These are phyloP conservation scores for Crithidia sp. DNA, from an alignment of 208 protist species.

Conservation along the genomic window DNA sequence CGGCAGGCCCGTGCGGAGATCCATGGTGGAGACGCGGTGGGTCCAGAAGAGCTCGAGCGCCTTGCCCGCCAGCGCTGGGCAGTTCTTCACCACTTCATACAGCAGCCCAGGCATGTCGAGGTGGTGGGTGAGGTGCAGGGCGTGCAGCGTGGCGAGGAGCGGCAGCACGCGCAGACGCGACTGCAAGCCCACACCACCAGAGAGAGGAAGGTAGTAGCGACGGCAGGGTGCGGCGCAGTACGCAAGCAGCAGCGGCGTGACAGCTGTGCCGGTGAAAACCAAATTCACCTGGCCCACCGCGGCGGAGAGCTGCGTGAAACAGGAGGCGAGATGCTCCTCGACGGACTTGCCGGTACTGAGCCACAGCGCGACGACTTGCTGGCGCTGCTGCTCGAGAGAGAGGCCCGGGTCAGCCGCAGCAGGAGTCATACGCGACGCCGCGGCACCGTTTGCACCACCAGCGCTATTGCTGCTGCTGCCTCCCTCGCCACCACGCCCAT, in stretches of 20 bases:
- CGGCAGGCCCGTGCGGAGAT: constrained; percentile 48
- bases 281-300: constrained; percentile 78
- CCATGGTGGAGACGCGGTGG: constrained; percentile 52
- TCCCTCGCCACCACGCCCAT: not conserved
- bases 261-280: constrained; percentile 66
- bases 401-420: constrained; percentile 12
- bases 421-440: not conserved
- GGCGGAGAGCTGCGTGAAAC: constrained; percentile 66
- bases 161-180: constrained; percentile 83
- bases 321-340: constrained; percentile 42
- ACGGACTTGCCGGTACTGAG: constrained; percentile 49
- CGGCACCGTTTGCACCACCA: not conserved
- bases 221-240: constrained; percentile 53
- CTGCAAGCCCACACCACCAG: constrained; percentile 69
- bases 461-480: not conserved
- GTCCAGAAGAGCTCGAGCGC: constrained; percentile 74
- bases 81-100: constrained; percentile 85
- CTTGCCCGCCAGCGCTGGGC: constrained; percentile 71
- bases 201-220: constrained; percentile 72
- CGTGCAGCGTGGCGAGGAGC: constrained; percentile 69
- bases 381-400: constrained; percentile 41
- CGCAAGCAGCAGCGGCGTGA: constrained; percentile 57
- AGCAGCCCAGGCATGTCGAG: constrained; percentile 80
- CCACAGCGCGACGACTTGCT: constrained; percentile 36
- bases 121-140: constrained; percentile 61